Conservation (phyloP, 83 land plant genomes). For the Picea engelmannii region DNA sequence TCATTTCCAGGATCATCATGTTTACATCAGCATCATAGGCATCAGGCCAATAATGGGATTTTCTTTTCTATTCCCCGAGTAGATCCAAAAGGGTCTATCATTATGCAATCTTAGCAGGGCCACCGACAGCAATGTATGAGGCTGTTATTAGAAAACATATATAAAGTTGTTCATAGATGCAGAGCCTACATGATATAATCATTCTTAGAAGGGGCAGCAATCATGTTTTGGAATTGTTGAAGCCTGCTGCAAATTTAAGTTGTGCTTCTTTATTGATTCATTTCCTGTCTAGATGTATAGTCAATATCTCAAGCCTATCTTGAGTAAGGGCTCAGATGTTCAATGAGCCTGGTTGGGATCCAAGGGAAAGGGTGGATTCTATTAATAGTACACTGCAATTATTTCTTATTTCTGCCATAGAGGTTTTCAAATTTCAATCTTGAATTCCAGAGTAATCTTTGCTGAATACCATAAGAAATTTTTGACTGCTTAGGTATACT, state of each 20-base stretch:
- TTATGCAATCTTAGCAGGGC: neutral
- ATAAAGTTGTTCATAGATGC: neutral
- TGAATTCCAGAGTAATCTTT: neutral
- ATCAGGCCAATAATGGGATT: neutral
- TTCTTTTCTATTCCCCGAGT: neutral
- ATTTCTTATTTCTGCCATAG: neutral
- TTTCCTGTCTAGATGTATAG: slow-evolving; percentile 1
- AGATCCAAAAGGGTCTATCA: neutral
- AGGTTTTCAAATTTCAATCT: neutral
- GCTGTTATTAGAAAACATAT: slow-evolving; percentile 5
- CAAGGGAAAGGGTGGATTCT: too few relatives aligned
- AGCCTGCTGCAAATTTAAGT: neutral
- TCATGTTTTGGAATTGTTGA: neutral
- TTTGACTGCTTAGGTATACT: too few relatives aligned
- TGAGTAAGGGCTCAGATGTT: neutral
- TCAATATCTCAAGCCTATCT: neutral
- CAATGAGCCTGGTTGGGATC: slow-evolving; percentile 8
- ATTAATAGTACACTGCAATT: too few relatives aligned
- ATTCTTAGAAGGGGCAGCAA: neutral
- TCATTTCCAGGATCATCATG: neutral
- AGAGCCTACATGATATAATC: neutral
- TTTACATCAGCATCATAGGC: neutral
- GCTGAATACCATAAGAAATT: neutral
- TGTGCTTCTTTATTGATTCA: neutral
- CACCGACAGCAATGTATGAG: neutral